Evolutionary conservation across 139 green algal genomes (phyloP).

Genomic region (Limnomonas spitsbergensis): DNA sequence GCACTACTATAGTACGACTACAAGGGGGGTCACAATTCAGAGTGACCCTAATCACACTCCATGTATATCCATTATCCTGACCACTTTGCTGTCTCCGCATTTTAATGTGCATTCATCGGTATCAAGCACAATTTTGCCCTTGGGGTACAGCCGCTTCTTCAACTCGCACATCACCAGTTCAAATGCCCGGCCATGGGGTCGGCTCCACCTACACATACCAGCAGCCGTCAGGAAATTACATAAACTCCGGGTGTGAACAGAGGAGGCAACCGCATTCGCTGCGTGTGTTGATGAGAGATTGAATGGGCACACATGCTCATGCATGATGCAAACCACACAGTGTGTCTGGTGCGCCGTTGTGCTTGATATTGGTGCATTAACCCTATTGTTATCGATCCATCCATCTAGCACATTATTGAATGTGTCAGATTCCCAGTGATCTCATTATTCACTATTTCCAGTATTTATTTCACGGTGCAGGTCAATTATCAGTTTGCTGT

Average conservation of each 20-base stretch:
- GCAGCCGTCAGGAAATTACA: too few relatives aligned
- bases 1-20: too few relatives aligned
- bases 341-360: not conserved
- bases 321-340: not conserved
- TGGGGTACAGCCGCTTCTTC: not conserved
- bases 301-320: not conserved
- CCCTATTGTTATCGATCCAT: too few relatives aligned
- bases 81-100: slow-evolving; percentile 4
- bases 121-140: not conserved
- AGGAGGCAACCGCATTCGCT: not conserved
- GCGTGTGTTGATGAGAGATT: not conserved
- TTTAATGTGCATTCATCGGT: not conserved
- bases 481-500: not conserved
- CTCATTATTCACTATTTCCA: not conserved
- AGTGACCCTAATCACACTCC: too few relatives aligned
- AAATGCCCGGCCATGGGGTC: slow-evolving; percentile 15
- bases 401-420: too few relatives aligned
- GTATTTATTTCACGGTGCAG: not conserved
- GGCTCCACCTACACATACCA: slow-evolving; percentile 1
- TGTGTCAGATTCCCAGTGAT: too few relatives aligned
- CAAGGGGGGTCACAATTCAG: too few relatives aligned
- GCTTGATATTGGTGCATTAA: not conserved
- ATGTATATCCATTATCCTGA: not conserved
- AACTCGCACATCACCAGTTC: slow-evolving; percentile 21
- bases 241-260: too few relatives aligned